These are phyloP conservation scores for Aspergillus ostianus DNA, from an alignment of 495 filamentous ascomycete genomes.

Conservation along the genomic window DNA sequence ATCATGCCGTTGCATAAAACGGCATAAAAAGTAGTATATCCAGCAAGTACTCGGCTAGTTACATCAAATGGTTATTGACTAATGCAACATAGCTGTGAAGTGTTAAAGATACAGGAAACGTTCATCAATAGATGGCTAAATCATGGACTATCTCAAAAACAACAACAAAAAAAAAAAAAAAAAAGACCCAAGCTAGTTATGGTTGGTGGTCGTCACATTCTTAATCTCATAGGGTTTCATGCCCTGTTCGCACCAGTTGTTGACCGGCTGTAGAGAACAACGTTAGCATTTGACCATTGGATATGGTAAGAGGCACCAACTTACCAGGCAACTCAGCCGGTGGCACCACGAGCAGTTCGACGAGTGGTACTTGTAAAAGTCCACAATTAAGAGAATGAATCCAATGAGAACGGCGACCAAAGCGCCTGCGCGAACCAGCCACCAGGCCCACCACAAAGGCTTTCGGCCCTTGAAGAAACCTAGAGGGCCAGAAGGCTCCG, in stretches of 20 bases:
- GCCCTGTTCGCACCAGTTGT: slow-evolving; percentile 75
- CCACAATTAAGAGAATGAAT: slow-evolving; percentile 80
- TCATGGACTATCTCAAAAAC: not conserved
- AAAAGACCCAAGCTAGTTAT: slow-evolving; percentile 8
- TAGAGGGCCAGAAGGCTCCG: slow-evolving; percentile 55
- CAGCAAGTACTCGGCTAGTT: not conserved
- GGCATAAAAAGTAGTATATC: not conserved
- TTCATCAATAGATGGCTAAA: not conserved
- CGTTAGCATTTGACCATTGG: slow-evolving; percentile 24
- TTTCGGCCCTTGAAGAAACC: slow-evolving; percentile 90
- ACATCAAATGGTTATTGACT: not conserved
- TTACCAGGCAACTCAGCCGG: slow-evolving; percentile 86
- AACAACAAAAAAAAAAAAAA: too few relatives aligned
- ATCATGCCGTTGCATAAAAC: not conserved
- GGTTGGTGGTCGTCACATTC: slow-evolving; percentile 13
- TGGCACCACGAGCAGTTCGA: slow-evolving; percentile 86
- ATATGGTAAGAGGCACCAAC: slow-evolving; percentile 34
- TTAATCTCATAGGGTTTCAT: slow-evolving; percentile 36
- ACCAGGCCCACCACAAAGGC: slow-evolving; percentile 96
- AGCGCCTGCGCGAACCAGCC: slow-evolving; percentile 80
- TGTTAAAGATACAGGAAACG: not conserved
- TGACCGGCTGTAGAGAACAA: slow-evolving; percentile 55
- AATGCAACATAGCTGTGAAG: not conserved
- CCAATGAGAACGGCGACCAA: slow-evolving; percentile 73
- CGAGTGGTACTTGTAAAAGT: slow-evolving; percentile 80